Evolutionary conservation across 257 asterid genomes (phyloP), one percentile per base, ranked within the genome.

Genomic region (Rehmannia glutinosa): DNA sequence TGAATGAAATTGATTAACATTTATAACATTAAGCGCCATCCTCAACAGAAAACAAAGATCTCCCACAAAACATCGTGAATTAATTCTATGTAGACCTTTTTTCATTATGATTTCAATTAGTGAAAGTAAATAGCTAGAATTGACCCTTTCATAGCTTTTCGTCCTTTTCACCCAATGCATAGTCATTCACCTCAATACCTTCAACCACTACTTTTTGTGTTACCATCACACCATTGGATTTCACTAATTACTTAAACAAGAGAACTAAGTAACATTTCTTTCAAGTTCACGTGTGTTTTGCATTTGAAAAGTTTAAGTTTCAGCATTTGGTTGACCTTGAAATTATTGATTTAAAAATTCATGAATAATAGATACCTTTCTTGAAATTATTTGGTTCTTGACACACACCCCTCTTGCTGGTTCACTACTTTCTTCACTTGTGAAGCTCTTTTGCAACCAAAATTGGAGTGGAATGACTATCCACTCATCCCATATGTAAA

Each of bases 181-280:
- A 30, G 57, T 42, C 52, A 59, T 25, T 36, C 65, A n/a, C n/a
- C 57, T 49, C 24, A 13, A 43, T 54, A 68, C 53, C 60, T 66
- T 10, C 24, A 62, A 41, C 56, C 56, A 17, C 43, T 4, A 54
- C 63, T n/a, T n/a, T 52, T 61, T 20, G 36, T 23, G 53, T 19
- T 10, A 59, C 28, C 10, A 15, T 19, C 9, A 30, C 25, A 13
- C 9, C 23, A 60, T 32, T 1, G 11, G 35, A 60, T 21, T 43
- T 62, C 33, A 55, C 30, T 6, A 21, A 38, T 30, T 41, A 61
- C 39, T 64, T 20, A 11, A 45, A 8, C n/a, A 28, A 20, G 28
- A 1, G 45, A 45, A 36, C 8, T 1, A 8, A 11, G 17, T 12
- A 60, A 38, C 38, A 51, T 1, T 47, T 17, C 27, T 62, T 20